Evolutionary conservation across 1,284 basidiomycete species (phyloP), one percentile per base, ranked within the genome.

Genomic region (Boletus holoroseus): DNA sequence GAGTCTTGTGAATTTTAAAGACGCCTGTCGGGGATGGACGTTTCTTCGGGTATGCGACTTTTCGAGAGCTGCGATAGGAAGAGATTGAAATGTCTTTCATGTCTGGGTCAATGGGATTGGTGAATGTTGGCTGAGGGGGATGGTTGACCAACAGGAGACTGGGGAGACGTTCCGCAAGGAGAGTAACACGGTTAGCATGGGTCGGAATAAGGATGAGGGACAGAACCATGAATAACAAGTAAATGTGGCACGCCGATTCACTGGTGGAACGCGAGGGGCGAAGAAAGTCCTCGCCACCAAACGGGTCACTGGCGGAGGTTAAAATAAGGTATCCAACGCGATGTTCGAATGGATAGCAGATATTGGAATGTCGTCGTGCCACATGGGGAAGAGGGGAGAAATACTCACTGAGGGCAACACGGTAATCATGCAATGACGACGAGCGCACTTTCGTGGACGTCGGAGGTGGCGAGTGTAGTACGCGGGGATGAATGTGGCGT

Each of bases 1-100:
- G 76, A 40, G 85, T 80, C 60, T 76, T 82, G 58, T 78, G 76
- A 22, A 73, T 68, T 68, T 89, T 89, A 44, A 76, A 76, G 56
- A 89, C 73, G 63, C 87, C 87, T 69, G 84, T 71, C 27, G 86
- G 88, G 27, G 87, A 88, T 18, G 87, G 87, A 53, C 85, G 85
- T 69, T 85, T 90, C 82, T 82, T 88, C 46, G 85, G 83, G 59
- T 89, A 90, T 55, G 82, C 74, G 48, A 77, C 69, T 62, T 75
- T 79, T 67, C 85, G 82, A 55, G 81, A 73, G 57, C 75, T 73
- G 62, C 77, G 79, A 65, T 73, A 76, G 30, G 79, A 75, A 62
- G 78, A 66, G 36, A 71, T 71, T 32, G 83, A 77, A 54, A 77
- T 71, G 72, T 90, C 88, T 74, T 90, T 90, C 88, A 90, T 89